A percentile compares a stretch with the other conserved stretches of the same genome.
Conservation (phyloP, 2,329 filamentous ascomycete genomes). For the Talaromyces sp. region DNA sequence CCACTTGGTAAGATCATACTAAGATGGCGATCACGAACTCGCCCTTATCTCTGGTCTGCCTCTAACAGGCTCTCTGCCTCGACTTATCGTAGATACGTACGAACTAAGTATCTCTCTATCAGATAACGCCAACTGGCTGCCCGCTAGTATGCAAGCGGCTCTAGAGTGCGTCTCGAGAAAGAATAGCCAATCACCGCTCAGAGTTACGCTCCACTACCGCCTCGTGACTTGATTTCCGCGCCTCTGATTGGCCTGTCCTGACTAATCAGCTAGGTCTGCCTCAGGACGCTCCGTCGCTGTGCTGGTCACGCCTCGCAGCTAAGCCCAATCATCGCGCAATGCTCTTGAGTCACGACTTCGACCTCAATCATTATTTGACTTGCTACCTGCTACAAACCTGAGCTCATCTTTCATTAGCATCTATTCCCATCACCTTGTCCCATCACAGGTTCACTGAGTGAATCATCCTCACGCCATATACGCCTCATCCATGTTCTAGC, state of each 20-base stretch:
- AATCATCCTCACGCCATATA: slow-evolving; percentile 7
- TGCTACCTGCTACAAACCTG: neutral
- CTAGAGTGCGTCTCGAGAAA: neutral
- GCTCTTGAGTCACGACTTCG: slow-evolving; percentile 1
- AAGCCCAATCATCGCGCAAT: neutral
- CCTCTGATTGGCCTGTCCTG: neutral
- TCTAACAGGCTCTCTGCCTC: neutral
- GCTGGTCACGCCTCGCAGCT: slow-evolving; percentile 10
- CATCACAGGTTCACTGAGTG: neutral
- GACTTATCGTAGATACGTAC: neutral
- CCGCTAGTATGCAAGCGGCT: slow-evolving; percentile 6
- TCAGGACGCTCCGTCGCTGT: neutral
- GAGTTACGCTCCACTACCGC: neutral
- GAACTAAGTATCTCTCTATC: neutral
- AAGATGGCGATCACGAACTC: neutral
- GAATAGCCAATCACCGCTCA: neutral
- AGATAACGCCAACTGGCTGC: slow-evolving; percentile 8
- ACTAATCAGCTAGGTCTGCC: slow-evolving; percentile 4
- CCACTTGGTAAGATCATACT: neutral
- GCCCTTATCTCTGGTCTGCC: slow-evolving; percentile 5
- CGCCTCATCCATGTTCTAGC: slow-evolving; percentile 8
- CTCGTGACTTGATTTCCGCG: neutral
- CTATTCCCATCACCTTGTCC: neutral
- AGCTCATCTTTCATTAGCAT: neutral
- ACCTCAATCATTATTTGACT: neutral